Evolutionary conservation across 768 basidiomycete species (phyloP).

Genomic region (Grammothele lineata): DNA sequence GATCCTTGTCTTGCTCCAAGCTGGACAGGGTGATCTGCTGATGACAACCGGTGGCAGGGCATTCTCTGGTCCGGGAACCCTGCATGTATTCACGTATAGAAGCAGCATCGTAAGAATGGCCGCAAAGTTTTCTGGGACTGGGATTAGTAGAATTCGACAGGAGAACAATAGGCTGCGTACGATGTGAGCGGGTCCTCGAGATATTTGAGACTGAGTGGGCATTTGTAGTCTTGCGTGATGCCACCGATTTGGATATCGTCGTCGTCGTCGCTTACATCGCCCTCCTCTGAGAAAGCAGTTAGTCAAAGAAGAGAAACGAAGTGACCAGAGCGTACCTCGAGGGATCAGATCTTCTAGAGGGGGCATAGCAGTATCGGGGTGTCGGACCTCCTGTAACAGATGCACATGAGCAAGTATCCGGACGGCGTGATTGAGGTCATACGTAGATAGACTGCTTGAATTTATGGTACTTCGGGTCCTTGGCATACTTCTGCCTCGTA

Average conservation of each 20-base stretch:
- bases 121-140: conserved; percentile 56
- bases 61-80: conserved; percentile 35
- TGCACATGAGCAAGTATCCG: conserved; percentile 1
- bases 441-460: conserved; percentile 73
- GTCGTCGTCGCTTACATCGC: conserved; percentile 78
- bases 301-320: not conserved
- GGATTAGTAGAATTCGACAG: not conserved
- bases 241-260: conserved; percentile 90
- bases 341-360: conserved; percentile 71
- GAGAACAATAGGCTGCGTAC: conserved; percentile 42
- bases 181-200: conserved; percentile 77
- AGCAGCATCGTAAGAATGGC: conserved; percentile 76
- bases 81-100: conserved; percentile 70
- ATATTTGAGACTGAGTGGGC: conserved; percentile 69
- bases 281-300: conserved; percentile 52
- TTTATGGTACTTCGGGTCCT: conserved; percentile 49
- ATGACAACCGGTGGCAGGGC: conserved; percentile 73
- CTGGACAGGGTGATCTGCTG: conserved; percentile 48
- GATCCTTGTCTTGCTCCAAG: conserved; percentile 49
- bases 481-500: conserved; percentile 74
- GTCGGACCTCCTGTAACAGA: conserved; percentile 53
- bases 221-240: conserved; percentile 76
- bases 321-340: conserved; percentile 45
- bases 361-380: conserved; percentile 68
- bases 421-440: conserved; percentile 22